phyloP scores from a whole-genome alignment of 2,329 filamentous ascomycete genomes.

The Tolypocladium tropicale region DNA sequence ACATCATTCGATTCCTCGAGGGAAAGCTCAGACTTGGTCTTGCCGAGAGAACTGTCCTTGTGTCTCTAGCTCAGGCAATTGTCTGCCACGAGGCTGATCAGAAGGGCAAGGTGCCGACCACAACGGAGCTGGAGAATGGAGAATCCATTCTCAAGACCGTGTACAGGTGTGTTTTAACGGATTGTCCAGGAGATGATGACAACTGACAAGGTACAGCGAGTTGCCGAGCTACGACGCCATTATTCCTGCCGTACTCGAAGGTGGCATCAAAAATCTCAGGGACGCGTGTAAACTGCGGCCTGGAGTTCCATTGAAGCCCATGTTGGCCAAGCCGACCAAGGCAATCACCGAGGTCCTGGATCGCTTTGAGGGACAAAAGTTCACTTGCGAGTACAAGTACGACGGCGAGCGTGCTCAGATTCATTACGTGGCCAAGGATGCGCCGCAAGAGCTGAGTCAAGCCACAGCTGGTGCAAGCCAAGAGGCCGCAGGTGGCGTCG shows the following conservation, averaged over 20 bases:
- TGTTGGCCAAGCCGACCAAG: conserved; percentile 97
- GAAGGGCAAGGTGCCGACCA: conserved; percentile 59
- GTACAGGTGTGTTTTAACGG: conserved; percentile 52
- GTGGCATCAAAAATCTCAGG: conserved; percentile 73
- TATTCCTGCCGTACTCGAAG: conserved; percentile 76
- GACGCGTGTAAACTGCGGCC: conserved; percentile 86
- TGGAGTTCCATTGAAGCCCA: conserved; percentile 91
- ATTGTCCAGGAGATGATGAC: no score
- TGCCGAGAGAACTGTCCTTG: conserved; percentile 84
- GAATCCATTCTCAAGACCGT: conserved; percentile 83
- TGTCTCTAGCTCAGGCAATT: conserved; percentile 81
- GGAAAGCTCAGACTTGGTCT: conserved; percentile 87
- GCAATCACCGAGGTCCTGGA: conserved; percentile 96
- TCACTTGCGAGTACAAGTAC: conserved; percentile 99
- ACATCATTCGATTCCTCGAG: conserved; percentile 82
- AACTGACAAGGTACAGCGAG: conserved; percentile 45
- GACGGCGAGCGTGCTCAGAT: conserved; percentile 98
- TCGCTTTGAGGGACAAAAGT: conserved; percentile 87
- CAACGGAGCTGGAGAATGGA: conserved; percentile 70
- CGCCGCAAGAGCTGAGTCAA: conserved; percentile 57
- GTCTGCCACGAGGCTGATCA: conserved; percentile 71
- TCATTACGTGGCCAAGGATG: conserved; percentile 83
- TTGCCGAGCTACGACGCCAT: conserved; percentile 93
- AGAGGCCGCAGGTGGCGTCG: conserved; percentile 61
- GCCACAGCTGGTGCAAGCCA: conserved; percentile 49